Evolutionary conservation across 805 yeast genomes (phyloP).

Genomic region (Brettanomyces anomalus): DNA sequence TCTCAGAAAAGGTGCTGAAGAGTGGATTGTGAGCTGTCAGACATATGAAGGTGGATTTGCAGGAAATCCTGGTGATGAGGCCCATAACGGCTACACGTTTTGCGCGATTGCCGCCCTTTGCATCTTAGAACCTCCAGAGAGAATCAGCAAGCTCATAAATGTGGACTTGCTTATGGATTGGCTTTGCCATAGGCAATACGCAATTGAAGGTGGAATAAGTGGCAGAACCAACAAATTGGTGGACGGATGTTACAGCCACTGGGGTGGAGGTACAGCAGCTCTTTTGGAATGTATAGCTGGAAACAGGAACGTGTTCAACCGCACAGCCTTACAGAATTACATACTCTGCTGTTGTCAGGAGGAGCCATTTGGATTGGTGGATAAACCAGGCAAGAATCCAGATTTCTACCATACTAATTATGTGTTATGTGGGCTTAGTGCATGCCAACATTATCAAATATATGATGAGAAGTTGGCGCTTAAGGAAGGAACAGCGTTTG

Average conservation of each 20-base stretch:
- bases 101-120: slow-evolving; percentile 71
- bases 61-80: slow-evolving; percentile 76
- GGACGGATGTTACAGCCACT: slow-evolving; percentile 92
- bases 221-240: slow-evolving; percentile 92
- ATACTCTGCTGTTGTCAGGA: slow-evolving; percentile 72
- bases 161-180: slow-evolving; percentile 49
- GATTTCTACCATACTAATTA: slow-evolving; percentile 93
- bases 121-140: slow-evolving; percentile 32
- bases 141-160: slow-evolving; percentile 27
- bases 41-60: slow-evolving; percentile 95
- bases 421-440: slow-evolving; percentile 64
- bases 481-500: slow-evolving; percentile 19
- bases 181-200: slow-evolving; percentile 61
- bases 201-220: slow-evolving; percentile 75
- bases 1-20: slow-evolving; percentile 39
- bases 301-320: slow-evolving; percentile 31
- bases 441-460: slow-evolving; percentile 37
- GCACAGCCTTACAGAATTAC: slow-evolving; percentile 54
- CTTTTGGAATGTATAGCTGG: slow-evolving; percentile 46
- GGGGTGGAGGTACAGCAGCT: slow-evolving; percentile 81
- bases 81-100: slow-evolving; percentile 95
- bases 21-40: slow-evolving; percentile 67
- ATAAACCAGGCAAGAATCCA: slow-evolving; percentile 73
- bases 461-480: slow-evolving; percentile 10
- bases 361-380: slow-evolving; percentile 54